Percentiles rank a stretch among this genome's conserved stretches.
phyloP scores from a whole-genome alignment of 768 basidiomycete genomes.

The Tricholoma hemisulphureum region DNA sequence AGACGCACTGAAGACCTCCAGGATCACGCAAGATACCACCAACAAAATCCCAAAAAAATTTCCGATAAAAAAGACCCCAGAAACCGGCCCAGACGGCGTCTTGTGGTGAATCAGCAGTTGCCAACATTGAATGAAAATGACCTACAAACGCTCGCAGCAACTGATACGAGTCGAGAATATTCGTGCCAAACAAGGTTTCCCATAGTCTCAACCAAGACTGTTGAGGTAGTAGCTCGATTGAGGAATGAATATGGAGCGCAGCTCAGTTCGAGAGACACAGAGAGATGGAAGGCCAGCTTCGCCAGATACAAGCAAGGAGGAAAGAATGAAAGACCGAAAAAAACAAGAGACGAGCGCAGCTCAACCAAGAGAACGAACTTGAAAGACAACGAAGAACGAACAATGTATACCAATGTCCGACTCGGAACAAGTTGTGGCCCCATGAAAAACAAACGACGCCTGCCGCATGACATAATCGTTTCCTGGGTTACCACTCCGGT shows the following conservation, averaged over 20 bases:
- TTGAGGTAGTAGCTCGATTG: not conserved
- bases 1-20: conserved; percentile 74
- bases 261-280: conserved; percentile 15
- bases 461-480: too few relatives aligned
- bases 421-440: not conserved
- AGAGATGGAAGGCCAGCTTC: conserved; percentile 40
- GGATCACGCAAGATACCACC: conserved; percentile 75
- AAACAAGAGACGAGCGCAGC: conserved; percentile 29
- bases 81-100: conserved; percentile 80
- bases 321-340: conserved; percentile 27
- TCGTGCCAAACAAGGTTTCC: conserved; percentile 83
- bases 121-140: conserved; percentile 17
- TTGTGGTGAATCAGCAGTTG: conserved; percentile 26
- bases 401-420: too few relatives aligned
- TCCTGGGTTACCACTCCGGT: too few relatives aligned
- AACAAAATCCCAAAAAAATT: conserved; percentile 97
- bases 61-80: conserved; percentile 82
- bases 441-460: not conserved
- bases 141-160: conserved; percentile 74
- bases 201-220: conserved; percentile 43
- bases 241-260: conserved; percentile 19
- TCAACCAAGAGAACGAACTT: conserved; percentile 23
- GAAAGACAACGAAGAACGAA: conserved; percentile 17
- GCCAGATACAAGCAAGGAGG: conserved; percentile 29
- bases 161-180: conserved; percentile 64